Base-by-base conservation (phyloP, 257 asterid species). In the Leptodermis oblonga region DNA sequence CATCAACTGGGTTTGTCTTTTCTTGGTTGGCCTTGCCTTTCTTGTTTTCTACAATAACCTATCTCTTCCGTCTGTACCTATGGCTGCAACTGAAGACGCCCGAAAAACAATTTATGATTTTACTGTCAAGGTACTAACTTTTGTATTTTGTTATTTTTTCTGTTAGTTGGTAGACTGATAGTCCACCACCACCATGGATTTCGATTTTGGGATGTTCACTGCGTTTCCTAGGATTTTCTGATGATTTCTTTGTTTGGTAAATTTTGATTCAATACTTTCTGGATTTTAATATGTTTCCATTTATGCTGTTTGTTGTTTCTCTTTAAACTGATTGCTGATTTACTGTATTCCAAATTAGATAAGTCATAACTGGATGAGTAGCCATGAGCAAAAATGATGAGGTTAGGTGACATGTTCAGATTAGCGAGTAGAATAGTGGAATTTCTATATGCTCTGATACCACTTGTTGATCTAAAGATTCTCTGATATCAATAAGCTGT, bases 91-190 rank as follows among this genome's bases (percentile, higher is more conserved):
- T 39, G 70, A 71, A 30, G 80, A 55, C 23, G 18, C 73, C 18
- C 76, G 79, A 1, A 76, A 82, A 46, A 77, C 92, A 25, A 48
- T 90, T 66, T 80, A 80, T 78, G 92, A 86, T 11, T 82, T 86
- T 74, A 83, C 88, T 60, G 95, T 88, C 23, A 85, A 88, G 93
- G 97, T 86, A 73, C 20, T 13, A 4, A 1, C 15, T 46, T 1
- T n/a, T 46, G n/a, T 17, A 17, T 1, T 34, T 34, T 34, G 39
- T 34, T 8, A 28, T 15, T 26, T 51, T 28, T n/a, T 52, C 14
- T 34, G 13, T n/a, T n/a, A n/a, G 33, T 1, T 25, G 46, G 0
- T 1, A 30, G 72, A 25, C 28, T 65, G 43, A 3, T 49, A 41
- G 4, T 39, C 23, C 28, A 61, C 55, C 72, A 31, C 11, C 4